Evolutionary conservation across 768 basidiomycete genomes (phyloP).

Genomic region (Serendipita sp.): DNA sequence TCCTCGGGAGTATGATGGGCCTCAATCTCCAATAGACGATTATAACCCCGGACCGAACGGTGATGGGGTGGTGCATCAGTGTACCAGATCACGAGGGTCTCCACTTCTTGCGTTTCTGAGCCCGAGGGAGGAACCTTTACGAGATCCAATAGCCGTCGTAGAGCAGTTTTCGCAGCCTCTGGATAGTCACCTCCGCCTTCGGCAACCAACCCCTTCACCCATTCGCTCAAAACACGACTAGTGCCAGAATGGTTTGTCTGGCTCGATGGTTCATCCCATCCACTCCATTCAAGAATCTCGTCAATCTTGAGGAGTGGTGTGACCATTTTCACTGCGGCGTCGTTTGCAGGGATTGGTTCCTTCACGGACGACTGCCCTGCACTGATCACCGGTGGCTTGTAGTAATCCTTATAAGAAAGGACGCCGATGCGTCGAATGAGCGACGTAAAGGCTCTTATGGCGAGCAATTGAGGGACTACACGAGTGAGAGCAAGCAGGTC

Average conservation of each 20-base stretch:
- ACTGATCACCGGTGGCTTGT: slow-evolving; percentile 7
- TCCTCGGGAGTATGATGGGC: not conserved
- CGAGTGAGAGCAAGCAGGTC: slow-evolving; percentile 14
- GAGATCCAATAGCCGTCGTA: slow-evolving; percentile 12
- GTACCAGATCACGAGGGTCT: slow-evolving; percentile 17
- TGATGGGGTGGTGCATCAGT: slow-evolving; percentile 15
- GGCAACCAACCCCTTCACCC: slow-evolving; percentile 11
- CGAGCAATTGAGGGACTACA: slow-evolving; percentile 17
- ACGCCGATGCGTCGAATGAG: slow-evolving; percentile 14
- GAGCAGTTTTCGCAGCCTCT: slow-evolving; percentile 17
- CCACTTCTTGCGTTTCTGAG: not conserved
- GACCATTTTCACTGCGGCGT: not conserved
- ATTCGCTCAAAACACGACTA: slow-evolving; percentile 10
- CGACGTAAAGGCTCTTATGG: slow-evolving; percentile 12
- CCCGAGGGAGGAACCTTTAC: not conserved
- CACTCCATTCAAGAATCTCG: slow-evolving; percentile 16
- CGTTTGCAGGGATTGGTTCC: not conserved
- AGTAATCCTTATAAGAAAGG: slow-evolving; percentile 17
- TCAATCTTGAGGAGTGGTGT: not conserved
- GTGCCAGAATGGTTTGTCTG: not conserved
- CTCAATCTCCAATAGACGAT: slow-evolving; percentile 1
- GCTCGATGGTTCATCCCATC: slow-evolving; percentile 11
- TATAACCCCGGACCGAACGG: not conserved
- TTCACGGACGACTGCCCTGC: not conserved
- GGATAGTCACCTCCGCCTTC: slow-evolving; percentile 17